These are phyloP conservation scores for Dioscorea zingiberensis DNA, from an alignment of 106 monocot species.

Conservation along the genomic window DNA sequence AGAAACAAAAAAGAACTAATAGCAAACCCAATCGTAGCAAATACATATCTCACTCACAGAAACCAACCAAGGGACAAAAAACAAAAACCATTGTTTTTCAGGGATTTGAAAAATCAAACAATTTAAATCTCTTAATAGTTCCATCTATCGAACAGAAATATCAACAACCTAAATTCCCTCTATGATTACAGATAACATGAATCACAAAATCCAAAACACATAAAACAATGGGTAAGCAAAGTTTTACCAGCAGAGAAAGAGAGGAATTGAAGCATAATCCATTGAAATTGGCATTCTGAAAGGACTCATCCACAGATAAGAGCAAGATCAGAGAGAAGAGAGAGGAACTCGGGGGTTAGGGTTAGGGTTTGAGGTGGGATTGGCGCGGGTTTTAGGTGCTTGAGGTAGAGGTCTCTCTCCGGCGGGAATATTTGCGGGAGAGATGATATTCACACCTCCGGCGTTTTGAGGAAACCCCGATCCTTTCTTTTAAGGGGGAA, in stretches of 20 bases:
- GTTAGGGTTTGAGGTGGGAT: not conserved
- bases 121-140: no score
- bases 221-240: no score
- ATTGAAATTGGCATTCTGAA: not conserved
- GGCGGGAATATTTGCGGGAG: not conserved
- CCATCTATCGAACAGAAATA: no score
- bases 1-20: no score
- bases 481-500: not conserved
- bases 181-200: no score
- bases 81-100: no score
- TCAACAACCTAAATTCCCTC: no score
- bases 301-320: not conserved
- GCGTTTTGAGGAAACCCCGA: not conserved
- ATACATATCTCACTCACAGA: no score
- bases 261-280: not conserved
- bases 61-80: no score
- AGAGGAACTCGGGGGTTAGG: not conserved
- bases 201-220: no score
- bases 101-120: no score
- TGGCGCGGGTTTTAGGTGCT: not conserved
- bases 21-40: no score
- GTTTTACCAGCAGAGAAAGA: not conserved
- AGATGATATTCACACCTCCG: not conserved
- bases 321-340: not conserved
- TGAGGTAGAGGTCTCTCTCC: not conserved